Base-by-base conservation (phyloP, 2,329 filamentous ascomycete species). In the Paraconiothyrium sp. region DNA sequence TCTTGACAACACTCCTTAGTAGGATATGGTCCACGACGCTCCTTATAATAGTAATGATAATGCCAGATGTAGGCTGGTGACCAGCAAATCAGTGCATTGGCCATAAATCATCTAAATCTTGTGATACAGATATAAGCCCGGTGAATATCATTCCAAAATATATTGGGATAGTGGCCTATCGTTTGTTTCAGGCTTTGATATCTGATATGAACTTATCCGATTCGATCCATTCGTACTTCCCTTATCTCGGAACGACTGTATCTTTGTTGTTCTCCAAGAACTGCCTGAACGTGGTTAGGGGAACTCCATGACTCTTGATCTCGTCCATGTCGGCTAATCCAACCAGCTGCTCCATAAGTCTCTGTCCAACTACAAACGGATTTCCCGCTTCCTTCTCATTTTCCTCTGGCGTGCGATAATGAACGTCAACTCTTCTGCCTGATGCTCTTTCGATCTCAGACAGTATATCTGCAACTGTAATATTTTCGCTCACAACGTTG, bases 331-430 rank as follows among this genome's bases (percentile, higher is more conserved):
- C 76, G 3, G 80, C 72, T 60, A 79, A 74, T 2, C 76, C 63
- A 0, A 66, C 65, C 71, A 81, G n/a, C 8, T 76, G 73, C 7
- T 79, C 73, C 67, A 78, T 71, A 14, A 72, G 51, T 16, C 77
- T 48, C 61, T 85, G 82, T 70, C 80, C 16, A 14, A 59, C 61
- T 16, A 84, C 62, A 22, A 84, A 77, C 0, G 78, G 77, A 57
- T 83, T 81, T 11, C 48, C 63, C 0, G 62, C 63, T 1, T 54
- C 66, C 59, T 77, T 77, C 52, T 76, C 72, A 2, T 71, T 70
- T 57, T 84, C 81, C 46, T 81, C 80, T 43, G 80, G 77, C 0
- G 81, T 76, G 57, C 84, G 59, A 57, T 78, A 82, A 2, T 76
- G 56, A 0, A 73, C 74, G 62, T 75, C 71, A 7, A 86, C 43